Conservation (phyloP, 768 basidiomycete genomes). For the Tephrocybe sp. region DNA sequence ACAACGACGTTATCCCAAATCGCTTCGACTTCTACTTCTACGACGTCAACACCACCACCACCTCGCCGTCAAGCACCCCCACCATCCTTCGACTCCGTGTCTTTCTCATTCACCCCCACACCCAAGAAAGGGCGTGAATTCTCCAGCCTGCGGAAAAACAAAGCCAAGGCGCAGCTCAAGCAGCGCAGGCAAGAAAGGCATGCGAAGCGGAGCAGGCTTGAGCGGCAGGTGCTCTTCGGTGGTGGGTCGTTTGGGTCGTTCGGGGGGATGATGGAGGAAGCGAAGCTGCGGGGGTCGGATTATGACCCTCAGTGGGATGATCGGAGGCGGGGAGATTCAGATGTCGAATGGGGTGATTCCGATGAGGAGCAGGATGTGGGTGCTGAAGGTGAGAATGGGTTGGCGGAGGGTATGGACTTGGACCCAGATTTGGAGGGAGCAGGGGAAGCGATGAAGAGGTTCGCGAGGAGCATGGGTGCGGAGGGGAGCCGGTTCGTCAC, state of each 20-base stretch:
- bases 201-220: conserved; percentile 21
- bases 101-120: conserved; percentile 35
- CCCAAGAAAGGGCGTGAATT: conserved; percentile 30
- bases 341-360: conserved; percentile 56
- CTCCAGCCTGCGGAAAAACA: conserved; percentile 20
- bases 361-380: conserved; percentile 54
- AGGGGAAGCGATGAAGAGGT: conserved; percentile 47
- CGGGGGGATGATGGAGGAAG: conserved; percentile 58
- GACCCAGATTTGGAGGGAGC: conserved; percentile 56
- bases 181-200: conserved; percentile 23
- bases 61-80: conserved; percentile 1
- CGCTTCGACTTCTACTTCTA: too few relatives aligned
- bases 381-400: conserved; percentile 28
- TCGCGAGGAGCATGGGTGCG: conserved; percentile 22
- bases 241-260: conserved; percentile 44
- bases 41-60: not conserved
- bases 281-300: conserved; percentile 39
- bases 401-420: conserved; percentile 62
- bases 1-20: conserved; percentile 14
- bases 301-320: conserved; percentile 39
- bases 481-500: conserved; percentile 39
- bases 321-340: conserved; percentile 39
- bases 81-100: conserved; percentile 27
- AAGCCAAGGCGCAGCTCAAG: conserved; percentile 23
- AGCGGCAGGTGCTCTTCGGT: conserved; percentile 18